A percentile compares a stretch with the other conserved stretches of the same genome.
Conservation (phyloP, 1,284 basidiomycete genomes). For the Heterobasidion irregulare region DNA sequence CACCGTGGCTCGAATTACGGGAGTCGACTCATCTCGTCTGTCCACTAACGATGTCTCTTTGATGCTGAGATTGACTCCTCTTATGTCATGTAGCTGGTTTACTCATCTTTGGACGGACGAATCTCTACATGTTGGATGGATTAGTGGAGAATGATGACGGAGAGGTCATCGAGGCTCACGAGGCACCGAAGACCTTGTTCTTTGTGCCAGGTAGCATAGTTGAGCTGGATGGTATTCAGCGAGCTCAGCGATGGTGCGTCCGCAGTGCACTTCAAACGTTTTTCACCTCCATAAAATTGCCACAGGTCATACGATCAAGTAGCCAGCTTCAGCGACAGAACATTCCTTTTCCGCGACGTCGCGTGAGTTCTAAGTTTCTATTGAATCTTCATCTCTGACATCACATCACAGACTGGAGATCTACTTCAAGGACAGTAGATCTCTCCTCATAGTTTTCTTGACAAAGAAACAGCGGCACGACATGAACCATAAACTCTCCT, state of each 20-base stretch:
- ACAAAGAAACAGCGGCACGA: constrained; percentile 60
- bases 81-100: constrained; percentile 55
- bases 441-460: constrained; percentile 72
- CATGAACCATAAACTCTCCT: constrained; percentile 53
- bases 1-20: constrained; percentile 80
- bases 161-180: constrained; percentile 83
- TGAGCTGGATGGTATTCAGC: constrained; percentile 69
- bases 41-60: constrained; percentile 6
- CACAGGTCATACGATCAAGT: constrained; percentile 77
- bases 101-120: constrained; percentile 77
- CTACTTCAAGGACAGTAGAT: constrained; percentile 85
- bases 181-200: constrained; percentile 78
- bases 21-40: constrained; percentile 83
- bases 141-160: constrained; percentile 84
- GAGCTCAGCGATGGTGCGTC: constrained; percentile 70
- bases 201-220: constrained; percentile 82
- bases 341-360: constrained; percentile 86
- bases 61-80: background rate
- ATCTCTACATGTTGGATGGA: constrained; percentile 89
- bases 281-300: constrained; percentile 3
- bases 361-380: constrained; percentile 45
- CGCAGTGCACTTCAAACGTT: background rate
- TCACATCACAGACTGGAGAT: constrained; percentile 59
- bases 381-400: background rate
- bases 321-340: constrained; percentile 70